These are phyloP conservation scores for Brasilioporus rufonigricans DNA, from an alignment of 768 basidiomycete genomes.

Conservation along the genomic window DNA sequence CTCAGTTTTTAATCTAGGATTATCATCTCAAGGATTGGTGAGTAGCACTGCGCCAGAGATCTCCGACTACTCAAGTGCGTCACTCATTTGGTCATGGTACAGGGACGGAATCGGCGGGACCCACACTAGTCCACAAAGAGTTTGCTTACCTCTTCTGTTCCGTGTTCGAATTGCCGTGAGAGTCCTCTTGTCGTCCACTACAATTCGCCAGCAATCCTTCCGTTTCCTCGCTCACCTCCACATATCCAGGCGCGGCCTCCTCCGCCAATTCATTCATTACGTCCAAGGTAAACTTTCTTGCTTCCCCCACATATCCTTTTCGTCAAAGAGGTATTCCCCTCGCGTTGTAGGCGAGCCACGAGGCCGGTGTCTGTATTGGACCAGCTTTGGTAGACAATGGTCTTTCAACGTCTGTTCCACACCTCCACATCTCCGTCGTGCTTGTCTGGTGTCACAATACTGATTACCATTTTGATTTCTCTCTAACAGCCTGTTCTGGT, in stretches of 20 bases:
- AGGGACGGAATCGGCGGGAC: slow-evolving; percentile 47
- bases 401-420: slow-evolving; percentile 20
- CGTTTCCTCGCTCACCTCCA: slow-evolving; percentile 11
- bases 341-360: slow-evolving; percentile 24
- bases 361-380: slow-evolving; percentile 14
- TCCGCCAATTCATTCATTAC: slow-evolving; percentile 63
- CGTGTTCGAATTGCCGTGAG: slow-evolving; percentile 36
- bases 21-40: slow-evolving; percentile 9
- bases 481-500: slow-evolving; percentile 24
- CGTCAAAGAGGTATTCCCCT: slow-evolving; percentile 1
- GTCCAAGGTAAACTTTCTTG: slow-evolving; percentile 43
- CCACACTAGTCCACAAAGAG: slow-evolving; percentile 49
- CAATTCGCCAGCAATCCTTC: not conserved
- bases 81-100: slow-evolving; percentile 34
- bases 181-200: slow-evolving; percentile 14
- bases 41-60: slow-evolving; percentile 2
- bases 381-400: slow-evolving; percentile 28
- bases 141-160: slow-evolving; percentile 42
- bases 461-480: slow-evolving; percentile 17
- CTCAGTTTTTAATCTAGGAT: slow-evolving; percentile 13
- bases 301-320: slow-evolving; percentile 8
- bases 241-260: slow-evolving; percentile 62
- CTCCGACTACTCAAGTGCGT: slow-evolving; percentile 2
- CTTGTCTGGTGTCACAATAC: slow-evolving; percentile 8
- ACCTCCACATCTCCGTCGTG: slow-evolving; percentile 23